Evolutionary conservation across 2,329 filamentous ascomycete genomes (phyloP).

Genomic region (Pseudonectria buxi): DNA sequence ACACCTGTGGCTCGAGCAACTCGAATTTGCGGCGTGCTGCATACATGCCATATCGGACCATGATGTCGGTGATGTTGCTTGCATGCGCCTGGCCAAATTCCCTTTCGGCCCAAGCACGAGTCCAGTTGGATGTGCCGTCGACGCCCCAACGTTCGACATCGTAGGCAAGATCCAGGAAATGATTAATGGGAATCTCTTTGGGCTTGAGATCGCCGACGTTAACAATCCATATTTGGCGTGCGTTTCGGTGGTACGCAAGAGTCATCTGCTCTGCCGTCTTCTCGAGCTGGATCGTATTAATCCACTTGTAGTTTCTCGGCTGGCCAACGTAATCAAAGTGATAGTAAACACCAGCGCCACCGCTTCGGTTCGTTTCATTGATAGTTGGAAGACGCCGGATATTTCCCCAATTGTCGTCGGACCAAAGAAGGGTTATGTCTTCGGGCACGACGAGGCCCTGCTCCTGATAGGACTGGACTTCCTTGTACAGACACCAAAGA

Average conservation of each 20-base stretch:
- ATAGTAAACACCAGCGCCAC: constrained; percentile 53
- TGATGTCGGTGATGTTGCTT: constrained; percentile 34
- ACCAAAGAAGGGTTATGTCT: constrained; percentile 55
- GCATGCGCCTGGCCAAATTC: constrained; percentile 44
- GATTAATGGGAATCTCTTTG: constrained; percentile 47
- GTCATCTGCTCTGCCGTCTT: constrained; percentile 34
- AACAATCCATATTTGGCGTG: constrained; percentile 53
- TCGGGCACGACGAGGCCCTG: constrained; percentile 53
- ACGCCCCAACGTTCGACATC: constrained; percentile 34
- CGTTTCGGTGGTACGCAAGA: constrained; percentile 41
- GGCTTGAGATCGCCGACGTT: constrained; percentile 59
- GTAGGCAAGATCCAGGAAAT: constrained; percentile 52
- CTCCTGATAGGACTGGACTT: constrained; percentile 58
- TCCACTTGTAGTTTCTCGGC: constrained; percentile 55
- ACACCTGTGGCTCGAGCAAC: constrained; percentile 49
- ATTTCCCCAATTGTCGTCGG: constrained; percentile 59
- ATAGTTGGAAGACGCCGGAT: constrained; percentile 50
- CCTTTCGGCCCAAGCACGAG: constrained; percentile 40
- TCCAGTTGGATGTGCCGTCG: constrained; percentile 31
- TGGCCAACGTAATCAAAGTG: constrained; percentile 59
- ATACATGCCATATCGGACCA: constrained; percentile 47
- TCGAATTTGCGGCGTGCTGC: constrained; percentile 53
- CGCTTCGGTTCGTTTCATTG: constrained; percentile 45
- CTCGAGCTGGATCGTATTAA: constrained; percentile 37
- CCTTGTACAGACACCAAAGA: constrained; percentile 60